Conservation (phyloP, 192 early-diverging fungal species). For the Geosiphon pyriformis region DNA sequence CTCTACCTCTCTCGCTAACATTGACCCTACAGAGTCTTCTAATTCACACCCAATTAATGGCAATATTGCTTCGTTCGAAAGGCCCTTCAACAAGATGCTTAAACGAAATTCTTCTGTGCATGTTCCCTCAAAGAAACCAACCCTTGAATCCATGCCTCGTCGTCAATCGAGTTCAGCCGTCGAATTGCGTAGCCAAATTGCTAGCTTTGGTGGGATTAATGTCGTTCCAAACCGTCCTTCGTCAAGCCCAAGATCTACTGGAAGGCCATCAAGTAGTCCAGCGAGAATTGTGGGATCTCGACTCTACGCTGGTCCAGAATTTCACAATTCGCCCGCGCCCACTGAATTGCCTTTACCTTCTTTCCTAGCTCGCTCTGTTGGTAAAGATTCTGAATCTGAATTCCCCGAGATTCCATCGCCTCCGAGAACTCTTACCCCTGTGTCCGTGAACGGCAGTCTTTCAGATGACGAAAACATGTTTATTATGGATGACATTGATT, state of each 20-base stretch:
- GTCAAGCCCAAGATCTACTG: not conserved
- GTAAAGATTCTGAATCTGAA: constrained; percentile 28
- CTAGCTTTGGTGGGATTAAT: not conserved
- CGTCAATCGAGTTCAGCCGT: not conserved
- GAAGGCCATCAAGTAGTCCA: not conserved
- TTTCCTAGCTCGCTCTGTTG: constrained; percentile 26
- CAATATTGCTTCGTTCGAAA: not conserved
- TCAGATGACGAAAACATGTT: constrained; percentile 16
- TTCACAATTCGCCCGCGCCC: constrained; percentile 54
- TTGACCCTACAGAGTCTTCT: not conserved
- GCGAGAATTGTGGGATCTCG: not conserved
- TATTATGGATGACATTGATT: constrained; percentile 23
- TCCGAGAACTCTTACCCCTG: not conserved
- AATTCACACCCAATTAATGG: not conserved
- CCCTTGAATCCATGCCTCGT: not conserved
- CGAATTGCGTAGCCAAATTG: not conserved
- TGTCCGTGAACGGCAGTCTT: not conserved
- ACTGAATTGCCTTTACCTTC: constrained; percentile 46
- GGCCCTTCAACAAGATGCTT: not conserved
- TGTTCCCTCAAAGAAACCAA: not conserved
- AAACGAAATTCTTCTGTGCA: not conserved
- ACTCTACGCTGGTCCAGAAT: constrained; percentile 50
- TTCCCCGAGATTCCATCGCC: constrained; percentile 12
- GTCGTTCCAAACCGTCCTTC: not conserved
- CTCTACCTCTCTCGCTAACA: not conserved